These are phyloP conservation scores for Thecaphora frezii DNA, from an alignment of 1,284 basidiomycete species.

Conservation along the genomic window DNA sequence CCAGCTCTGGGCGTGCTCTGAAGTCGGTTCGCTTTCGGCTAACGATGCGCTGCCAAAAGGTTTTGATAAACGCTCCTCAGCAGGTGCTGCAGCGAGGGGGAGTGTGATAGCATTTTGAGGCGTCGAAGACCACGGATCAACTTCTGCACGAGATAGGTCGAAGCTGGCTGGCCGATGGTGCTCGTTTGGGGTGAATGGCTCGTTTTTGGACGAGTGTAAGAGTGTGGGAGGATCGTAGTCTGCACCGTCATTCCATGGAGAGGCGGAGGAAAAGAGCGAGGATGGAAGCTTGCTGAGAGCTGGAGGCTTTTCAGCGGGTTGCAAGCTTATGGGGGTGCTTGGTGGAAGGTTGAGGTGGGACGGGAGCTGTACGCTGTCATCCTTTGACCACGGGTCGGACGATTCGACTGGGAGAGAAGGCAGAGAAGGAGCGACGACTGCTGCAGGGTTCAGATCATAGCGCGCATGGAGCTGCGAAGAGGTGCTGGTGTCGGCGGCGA, in stretches of 20 bases:
- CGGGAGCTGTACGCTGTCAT: neutral
- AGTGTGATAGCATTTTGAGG: neutral
- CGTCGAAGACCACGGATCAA: neutral
- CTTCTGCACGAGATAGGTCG: too few relatives aligned
- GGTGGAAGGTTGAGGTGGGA: neutral
- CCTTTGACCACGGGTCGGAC: neutral
- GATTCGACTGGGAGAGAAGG: neutral
- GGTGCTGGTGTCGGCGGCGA: neutral
- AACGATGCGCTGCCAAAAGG: too few relatives aligned
- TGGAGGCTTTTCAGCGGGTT: neutral
- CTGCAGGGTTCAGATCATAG: neutral
- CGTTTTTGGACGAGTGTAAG: neutral
- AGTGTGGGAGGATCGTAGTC: neutral
- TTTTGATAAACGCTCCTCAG: too few relatives aligned
- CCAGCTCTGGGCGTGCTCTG: too few relatives aligned
- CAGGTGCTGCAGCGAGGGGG: too few relatives aligned
- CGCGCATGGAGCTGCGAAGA: neutral
- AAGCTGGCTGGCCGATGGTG: too few relatives aligned
- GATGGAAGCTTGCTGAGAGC: neutral
- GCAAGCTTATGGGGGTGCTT: neutral
- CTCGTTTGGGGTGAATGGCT: too few relatives aligned
- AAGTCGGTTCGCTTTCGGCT: too few relatives aligned
- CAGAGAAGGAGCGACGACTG: neutral
- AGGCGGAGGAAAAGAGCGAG: neutral
- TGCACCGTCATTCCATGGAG: neutral